Evolutionary conservation across 2,329 filamentous ascomycete species (phyloP).

Genomic region (Paracoccidioides lutzii): DNA sequence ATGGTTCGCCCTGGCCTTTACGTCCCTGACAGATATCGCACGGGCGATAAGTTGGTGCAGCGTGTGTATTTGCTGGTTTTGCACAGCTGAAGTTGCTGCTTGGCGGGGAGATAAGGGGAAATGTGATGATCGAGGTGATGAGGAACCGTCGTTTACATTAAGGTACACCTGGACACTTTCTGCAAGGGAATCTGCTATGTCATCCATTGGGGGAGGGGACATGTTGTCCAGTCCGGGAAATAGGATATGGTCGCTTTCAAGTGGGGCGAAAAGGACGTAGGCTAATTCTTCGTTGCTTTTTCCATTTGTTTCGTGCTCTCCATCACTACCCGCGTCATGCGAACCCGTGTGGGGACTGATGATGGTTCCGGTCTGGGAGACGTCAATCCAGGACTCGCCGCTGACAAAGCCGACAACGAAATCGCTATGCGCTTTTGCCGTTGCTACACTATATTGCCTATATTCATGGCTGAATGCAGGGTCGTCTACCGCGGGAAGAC

Average conservation of each 20-base stretch:
- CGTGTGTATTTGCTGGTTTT: constrained; percentile 9
- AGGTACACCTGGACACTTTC: neutral
- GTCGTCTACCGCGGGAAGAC: constrained; percentile 21
- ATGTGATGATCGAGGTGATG: neutral
- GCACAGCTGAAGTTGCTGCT: neutral
- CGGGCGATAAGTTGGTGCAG: constrained; percentile 11
- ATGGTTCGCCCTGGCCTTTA: neutral
- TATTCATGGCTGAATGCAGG: constrained; percentile 23
- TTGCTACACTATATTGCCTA: constrained; percentile 23
- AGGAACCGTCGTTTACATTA: neutral
- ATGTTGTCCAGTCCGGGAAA: constrained; percentile 1
- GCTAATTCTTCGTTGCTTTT: constrained; percentile 6
- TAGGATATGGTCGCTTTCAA: constrained; percentile 12
- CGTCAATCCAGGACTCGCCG: constrained; percentile 24
- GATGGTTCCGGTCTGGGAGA: constrained; percentile 14
- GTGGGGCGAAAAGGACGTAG: constrained; percentile 19
- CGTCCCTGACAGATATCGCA: constrained; percentile 5
- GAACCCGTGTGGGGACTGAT: neutral
- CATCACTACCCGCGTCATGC: constrained; percentile 6
- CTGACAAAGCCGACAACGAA: constrained; percentile 28
- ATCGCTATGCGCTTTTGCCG: constrained; percentile 28
- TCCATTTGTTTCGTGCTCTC: constrained; percentile 4
- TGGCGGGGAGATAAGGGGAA: constrained; percentile 1
- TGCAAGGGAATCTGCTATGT: neutral
- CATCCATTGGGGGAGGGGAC: neutral